Conservation (phyloP, 148 eudicot genomes). For the Rhododendron simsii region DNA sequence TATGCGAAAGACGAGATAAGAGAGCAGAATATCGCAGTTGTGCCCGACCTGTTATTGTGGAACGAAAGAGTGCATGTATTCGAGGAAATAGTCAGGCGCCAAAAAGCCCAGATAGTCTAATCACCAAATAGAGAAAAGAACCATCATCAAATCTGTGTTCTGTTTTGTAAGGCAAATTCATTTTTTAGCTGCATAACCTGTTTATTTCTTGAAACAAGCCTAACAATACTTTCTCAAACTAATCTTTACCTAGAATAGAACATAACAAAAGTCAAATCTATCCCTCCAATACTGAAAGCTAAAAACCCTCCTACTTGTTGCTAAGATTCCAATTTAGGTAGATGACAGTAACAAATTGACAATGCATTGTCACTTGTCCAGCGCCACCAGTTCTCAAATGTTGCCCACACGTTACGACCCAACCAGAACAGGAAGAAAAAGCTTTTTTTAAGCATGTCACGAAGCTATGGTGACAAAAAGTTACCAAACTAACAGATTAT, state of each 20-base stretch:
- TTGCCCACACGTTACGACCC: background rate
- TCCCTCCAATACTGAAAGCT: background rate
- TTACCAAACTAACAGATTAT: background rate
- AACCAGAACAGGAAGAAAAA: background rate
- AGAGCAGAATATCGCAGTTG: background rate
- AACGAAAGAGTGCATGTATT: background rate
- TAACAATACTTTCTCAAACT: background rate
- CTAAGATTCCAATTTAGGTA: background rate
- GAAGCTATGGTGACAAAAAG: background rate
- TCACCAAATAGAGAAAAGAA: background rate
- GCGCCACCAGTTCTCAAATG: background rate
- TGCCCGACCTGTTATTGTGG: background rate
- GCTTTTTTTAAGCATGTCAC: background rate
- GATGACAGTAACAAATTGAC: background rate
- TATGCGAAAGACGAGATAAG: background rate
- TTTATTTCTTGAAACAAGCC: background rate
- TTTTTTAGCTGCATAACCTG: background rate
- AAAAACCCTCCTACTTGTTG: background rate
- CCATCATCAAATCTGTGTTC: background rate
- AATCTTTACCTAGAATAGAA: background rate
- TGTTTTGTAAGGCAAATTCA: background rate
- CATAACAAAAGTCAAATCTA: background rate
- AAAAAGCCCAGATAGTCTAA: background rate
- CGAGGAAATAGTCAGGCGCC: background rate
- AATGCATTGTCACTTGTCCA: background rate